phyloP scores from a whole-genome alignment of 257 asterid species.

The Solanum peruvianum region DNA sequence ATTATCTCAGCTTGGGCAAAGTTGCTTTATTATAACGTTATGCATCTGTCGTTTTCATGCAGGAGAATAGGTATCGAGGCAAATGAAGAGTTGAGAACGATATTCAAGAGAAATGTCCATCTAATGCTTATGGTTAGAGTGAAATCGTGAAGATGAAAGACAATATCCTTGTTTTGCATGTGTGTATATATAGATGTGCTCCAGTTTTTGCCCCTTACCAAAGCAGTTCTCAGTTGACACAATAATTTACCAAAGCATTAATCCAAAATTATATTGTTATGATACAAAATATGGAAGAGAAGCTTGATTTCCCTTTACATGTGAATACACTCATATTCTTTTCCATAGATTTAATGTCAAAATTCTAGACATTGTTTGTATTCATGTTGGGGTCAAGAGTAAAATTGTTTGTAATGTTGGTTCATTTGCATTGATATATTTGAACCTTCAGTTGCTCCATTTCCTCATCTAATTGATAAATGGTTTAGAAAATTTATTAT shows the following conservation, averaged over 20 bases:
- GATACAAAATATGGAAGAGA: not conserved
- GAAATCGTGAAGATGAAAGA: slow-evolving; percentile 26
- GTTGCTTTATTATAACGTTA: not conserved
- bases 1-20: not conserved
- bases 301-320: not conserved
- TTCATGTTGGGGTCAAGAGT: not conserved
- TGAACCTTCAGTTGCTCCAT: not conserved
- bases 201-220: not conserved
- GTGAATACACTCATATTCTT: not conserved
- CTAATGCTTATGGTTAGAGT: slow-evolving; percentile 74
- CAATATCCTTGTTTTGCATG: not conserved
- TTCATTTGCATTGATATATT: not conserved
- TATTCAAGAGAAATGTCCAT: slow-evolving; percentile 78
- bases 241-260: not conserved
- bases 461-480: not conserved
- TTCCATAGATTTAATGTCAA: not conserved
- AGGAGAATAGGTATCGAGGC: slow-evolving; percentile 95
- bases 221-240: not conserved
- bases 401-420: not conserved
- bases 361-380: not conserved
- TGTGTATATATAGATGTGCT: not conserved
- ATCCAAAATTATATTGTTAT: not conserved
- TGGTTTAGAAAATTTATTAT: too few species aligned
- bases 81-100: slow-evolving; percentile 75
- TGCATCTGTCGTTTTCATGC: slow-evolving; percentile 1